Evolutionary conservation across 805 yeast genomes (phyloP), one percentile per base, ranked within the genome.

Genomic region (Monosporozyma unispora): DNA sequence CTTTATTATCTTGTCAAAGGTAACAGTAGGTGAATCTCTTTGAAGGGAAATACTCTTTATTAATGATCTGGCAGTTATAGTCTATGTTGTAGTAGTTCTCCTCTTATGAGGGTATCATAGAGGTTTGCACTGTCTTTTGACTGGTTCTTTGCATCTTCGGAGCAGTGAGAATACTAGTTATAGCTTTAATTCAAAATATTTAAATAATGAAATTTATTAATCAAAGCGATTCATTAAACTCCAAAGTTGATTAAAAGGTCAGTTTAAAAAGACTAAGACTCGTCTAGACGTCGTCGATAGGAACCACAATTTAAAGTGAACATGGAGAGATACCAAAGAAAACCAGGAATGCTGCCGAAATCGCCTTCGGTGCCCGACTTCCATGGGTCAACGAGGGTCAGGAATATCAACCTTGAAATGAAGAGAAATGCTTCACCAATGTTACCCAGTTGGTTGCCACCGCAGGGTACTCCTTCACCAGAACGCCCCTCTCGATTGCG

Each of bases 281-380:
- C 35, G 35, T 31, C n/a, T 31, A 31, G n/a, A 31, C 35, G 35
- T 31, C 35, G 35, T 31, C 35, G n/a, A 31, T 12, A 31, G 14
- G 35, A 31, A 31, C 14, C n/a, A 14, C 7, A 7, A 31, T 12
- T 14, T 16, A 18, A 42, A 18, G 10, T 19, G 3, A 21, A 31
- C 3, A 33, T 23, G 22, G 23, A 16, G 6, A 14, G 11, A 18
- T n/a, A 18, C 18, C 35, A 10, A 28, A 42, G 44, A 14, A 41
- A 38, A 31, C 27, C 19, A 12, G 45, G 47, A 38, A 27, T 43
- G 23, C 29, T 31, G 40, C 37, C 38, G 28, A 54, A 55, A 48
- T 57, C 61, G 4, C 60, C 60, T 14, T 58, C 61, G 14, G 54
- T 54, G 28, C 62, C 60, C 4, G 52, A 55, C 35, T 56, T 57